Percentiles rank a stretch among this genome's conserved stretches.
phyloP scores from a whole-genome alignment of 495 filamentous ascomycete species.

The Penicillium nucicola region DNA sequence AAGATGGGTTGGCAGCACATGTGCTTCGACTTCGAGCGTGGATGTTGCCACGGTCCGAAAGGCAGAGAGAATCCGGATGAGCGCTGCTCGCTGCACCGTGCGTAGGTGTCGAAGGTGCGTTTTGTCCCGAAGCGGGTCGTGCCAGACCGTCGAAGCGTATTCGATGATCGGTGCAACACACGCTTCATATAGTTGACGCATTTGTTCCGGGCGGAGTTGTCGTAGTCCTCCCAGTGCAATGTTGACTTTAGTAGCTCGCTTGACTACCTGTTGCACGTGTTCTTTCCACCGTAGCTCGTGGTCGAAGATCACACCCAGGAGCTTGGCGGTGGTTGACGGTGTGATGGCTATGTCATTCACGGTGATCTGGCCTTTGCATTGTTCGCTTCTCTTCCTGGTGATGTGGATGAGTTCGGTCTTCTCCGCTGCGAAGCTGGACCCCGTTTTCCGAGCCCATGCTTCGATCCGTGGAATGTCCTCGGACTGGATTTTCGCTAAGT shows the following conservation, averaged over 20 bases:
- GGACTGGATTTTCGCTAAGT: slow-evolving; percentile 12
- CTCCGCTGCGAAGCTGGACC: slow-evolving; percentile 16
- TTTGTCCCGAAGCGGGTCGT: no score
- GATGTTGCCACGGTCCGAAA: not conserved
- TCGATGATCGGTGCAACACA: slow-evolving; percentile 16
- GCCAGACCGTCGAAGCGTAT: no score
- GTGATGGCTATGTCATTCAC: slow-evolving; percentile 19
- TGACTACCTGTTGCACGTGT: no score
- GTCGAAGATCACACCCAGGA: slow-evolving; percentile 17
- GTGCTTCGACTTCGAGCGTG: not conserved
- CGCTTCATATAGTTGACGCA: slow-evolving; percentile 21
- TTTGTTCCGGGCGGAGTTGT: slow-evolving; percentile 21
- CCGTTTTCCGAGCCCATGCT: slow-evolving; percentile 10
- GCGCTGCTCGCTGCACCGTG: not conserved
- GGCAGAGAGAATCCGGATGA: not conserved
- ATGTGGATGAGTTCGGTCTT: slow-evolving; percentile 28
- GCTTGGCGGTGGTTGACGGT: slow-evolving; percentile 12
- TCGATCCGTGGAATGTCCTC: slow-evolving; percentile 14
- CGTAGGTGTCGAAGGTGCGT: not conserved
- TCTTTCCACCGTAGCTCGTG: no score
- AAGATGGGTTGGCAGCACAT: not conserved
- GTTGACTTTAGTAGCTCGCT: no score
- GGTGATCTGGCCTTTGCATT: not conserved
- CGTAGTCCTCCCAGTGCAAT: no score
- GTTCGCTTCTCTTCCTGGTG: slow-evolving; percentile 11